These are phyloP conservation scores for Dendrobium chrysotoxum DNA, from an alignment of 106 monocot species.

Conservation along the genomic window DNA sequence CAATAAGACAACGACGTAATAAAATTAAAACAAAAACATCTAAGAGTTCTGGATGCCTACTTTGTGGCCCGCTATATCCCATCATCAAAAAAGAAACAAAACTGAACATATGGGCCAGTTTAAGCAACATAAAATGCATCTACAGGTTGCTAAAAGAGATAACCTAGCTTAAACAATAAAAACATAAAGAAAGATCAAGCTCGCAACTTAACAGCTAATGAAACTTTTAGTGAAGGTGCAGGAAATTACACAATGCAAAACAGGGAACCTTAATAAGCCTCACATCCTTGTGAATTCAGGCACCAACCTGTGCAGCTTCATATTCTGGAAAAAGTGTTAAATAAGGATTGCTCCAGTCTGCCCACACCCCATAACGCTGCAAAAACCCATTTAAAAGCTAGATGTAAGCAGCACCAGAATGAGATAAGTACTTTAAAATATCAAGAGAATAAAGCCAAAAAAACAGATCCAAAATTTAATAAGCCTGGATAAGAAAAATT, in stretches of 20 bases:
- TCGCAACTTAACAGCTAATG: not conserved
- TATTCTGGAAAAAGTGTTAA: constrained; percentile 95
- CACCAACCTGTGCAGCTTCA: constrained; percentile 96
- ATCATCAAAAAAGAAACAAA: not conserved
- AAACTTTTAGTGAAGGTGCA: not conserved
- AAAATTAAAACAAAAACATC: no score
- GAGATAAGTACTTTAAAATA: not conserved
- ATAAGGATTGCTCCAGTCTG: constrained; percentile 88
- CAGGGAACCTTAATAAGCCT: not conserved
- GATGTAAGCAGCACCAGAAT: not conserved
- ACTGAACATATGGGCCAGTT: not conserved
- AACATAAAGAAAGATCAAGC: not conserved
- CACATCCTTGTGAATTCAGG: constrained; percentile 6
- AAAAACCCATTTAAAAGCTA: constrained; percentile 5
- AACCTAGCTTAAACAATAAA: not conserved
- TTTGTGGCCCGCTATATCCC: not conserved
- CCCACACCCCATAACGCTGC: constrained; percentile 97
- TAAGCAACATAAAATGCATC: not conserved
- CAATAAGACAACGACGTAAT: no score
- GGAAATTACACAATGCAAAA: not conserved
- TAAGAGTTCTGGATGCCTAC: not conserved
- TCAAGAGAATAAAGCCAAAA: not conserved
- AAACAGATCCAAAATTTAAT: not conserved
- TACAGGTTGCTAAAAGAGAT: not conserved
- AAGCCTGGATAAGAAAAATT: not conserved